Conservation (phyloP, 768 basidiomycete species). For the Termitomyces titanicus region DNA sequence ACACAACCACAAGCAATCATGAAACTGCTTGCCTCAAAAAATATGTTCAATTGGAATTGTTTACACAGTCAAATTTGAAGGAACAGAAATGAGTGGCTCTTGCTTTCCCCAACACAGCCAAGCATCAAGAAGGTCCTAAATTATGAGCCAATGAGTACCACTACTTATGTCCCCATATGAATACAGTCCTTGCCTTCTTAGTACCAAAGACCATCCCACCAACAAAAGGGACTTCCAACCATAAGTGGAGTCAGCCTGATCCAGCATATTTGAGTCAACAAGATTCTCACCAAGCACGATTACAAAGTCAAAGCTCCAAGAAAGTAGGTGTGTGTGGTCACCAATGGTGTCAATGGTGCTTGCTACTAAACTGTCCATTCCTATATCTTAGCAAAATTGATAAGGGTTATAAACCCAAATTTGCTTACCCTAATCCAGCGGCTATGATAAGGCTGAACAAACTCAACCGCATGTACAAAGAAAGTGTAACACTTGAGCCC, state of each 20-base stretch:
- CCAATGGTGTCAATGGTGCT: not conserved
- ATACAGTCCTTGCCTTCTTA: not conserved
- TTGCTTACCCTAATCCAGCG: not conserved
- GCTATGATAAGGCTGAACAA: not conserved
- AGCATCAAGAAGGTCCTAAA: not conserved
- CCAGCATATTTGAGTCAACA: not conserved
- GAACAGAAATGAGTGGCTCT: too few relatives aligned
- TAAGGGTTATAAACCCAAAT: not conserved
- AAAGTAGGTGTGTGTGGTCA: not conserved
- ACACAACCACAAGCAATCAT: too few relatives aligned
- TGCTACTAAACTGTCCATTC: not conserved
- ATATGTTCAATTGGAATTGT: too few relatives aligned
- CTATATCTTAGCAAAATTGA: not conserved
- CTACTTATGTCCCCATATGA: too few relatives aligned
- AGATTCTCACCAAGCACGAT: not conserved
- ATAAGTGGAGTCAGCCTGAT: not conserved
- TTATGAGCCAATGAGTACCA: not conserved
- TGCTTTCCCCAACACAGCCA: not conserved
- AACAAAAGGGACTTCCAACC: not conserved
- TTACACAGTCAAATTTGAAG: too few relatives aligned
- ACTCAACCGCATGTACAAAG: not conserved
- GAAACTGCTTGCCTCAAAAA: too few relatives aligned
- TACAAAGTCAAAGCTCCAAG: not conserved
- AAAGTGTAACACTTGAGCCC: not conserved
- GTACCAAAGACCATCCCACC: not conserved